Evolutionary conservation across 768 basidiomycete species (phyloP), one percentile per base, ranked within the genome.

Genomic region (Nidula microcarpa): DNA sequence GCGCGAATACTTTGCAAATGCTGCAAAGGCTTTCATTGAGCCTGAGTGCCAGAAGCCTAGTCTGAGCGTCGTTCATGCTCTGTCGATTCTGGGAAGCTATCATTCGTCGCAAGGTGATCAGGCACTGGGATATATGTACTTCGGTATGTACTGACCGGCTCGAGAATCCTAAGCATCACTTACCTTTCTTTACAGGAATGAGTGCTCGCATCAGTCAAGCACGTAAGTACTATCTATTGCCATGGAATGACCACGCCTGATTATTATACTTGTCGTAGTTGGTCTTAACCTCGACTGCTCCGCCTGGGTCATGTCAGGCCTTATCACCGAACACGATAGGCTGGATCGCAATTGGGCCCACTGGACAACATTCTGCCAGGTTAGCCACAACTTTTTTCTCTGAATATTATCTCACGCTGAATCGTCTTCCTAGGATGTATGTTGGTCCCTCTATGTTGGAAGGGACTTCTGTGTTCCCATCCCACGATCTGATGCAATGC

Each of bases 381-480:
- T 78, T 54, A 10, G 63, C 33, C 33, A 36, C 33, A 14, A 30
- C 2, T 13, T 32, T 11, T 47, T 36, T 41, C 18, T 39, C 1
- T 17, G 34, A 30, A 39, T 9, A 8, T 2, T 37, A 10, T 35
- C 51, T 3, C 3, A 49, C 48, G 44, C 47, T 44, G 47, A 11
- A 46, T 54, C 41, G n/a, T n/a, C 46, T 45, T 37, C 17, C 9
- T 23, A 82, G 76, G 84, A 86, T 51, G 78, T 82, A 5, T 84
- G 81, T 49, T 85, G 84, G 84, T 82, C 80, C 1, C 68, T 85
- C 0, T 84, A 84, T 49, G 82, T 85, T n/a, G 84, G 84, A 6
- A 74, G 84, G 16, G 82, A 85, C 50, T 81, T 78, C 61, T 76
- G 74, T 51, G 71, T 82, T 18, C 62, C 76, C 1, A 61, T 68